Evolutionary conservation across 306 rosid genomes (phyloP).

Genomic region (Lathyrus aphaca): DNA sequence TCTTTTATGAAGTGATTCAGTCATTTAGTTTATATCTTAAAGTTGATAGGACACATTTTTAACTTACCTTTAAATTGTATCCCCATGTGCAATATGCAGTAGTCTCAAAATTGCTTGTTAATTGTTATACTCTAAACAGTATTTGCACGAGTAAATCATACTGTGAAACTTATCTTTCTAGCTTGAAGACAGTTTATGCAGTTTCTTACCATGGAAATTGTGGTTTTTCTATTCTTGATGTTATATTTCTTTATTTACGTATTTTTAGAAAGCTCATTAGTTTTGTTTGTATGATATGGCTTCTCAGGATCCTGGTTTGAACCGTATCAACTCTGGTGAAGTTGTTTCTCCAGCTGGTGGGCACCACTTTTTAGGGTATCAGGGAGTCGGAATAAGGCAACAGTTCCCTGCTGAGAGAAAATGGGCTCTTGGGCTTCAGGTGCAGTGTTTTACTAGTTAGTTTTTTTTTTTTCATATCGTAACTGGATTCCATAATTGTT

Average conservation of each 20-base stretch:
- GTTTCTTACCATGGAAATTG: conserved; percentile 26
- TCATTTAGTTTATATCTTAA: conserved; percentile 15
- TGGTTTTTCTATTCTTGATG: conserved; percentile 26
- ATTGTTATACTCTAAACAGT: neutral
- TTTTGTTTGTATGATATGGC: conserved; percentile 37
- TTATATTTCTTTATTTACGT: conserved; percentile 1
- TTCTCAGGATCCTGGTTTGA: conserved; percentile 66
- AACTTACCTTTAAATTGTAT: conserved; percentile 18
- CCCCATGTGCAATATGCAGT: conserved; percentile 13
- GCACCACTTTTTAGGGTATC: conserved; percentile 73
- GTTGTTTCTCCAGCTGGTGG: conserved; percentile 65
- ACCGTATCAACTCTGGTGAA: conserved; percentile 56
- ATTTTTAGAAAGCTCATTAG: conserved; percentile 32
- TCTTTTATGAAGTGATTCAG: conserved; percentile 32
- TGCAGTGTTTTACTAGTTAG: conserved; percentile 43
- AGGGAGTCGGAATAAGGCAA: conserved; percentile 61
- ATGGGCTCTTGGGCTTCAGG: conserved; percentile 99
- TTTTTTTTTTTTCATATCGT: conserved; percentile 15
- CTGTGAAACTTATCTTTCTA: conserved; percentile 28
- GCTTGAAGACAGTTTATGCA: conserved; percentile 31
- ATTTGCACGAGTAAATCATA: conserved; percentile 14
- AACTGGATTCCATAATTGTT: neutral
- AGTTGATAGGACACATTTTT: conserved; percentile 7
- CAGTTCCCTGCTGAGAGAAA: conserved; percentile 83
- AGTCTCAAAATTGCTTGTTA: conserved; percentile 12